Percentiles rank a stretch among this genome's conserved stretches.
Evolutionary conservation across 768 basidiomycete genomes (phyloP).

Genomic region (Trametes sanguinea): DNA sequence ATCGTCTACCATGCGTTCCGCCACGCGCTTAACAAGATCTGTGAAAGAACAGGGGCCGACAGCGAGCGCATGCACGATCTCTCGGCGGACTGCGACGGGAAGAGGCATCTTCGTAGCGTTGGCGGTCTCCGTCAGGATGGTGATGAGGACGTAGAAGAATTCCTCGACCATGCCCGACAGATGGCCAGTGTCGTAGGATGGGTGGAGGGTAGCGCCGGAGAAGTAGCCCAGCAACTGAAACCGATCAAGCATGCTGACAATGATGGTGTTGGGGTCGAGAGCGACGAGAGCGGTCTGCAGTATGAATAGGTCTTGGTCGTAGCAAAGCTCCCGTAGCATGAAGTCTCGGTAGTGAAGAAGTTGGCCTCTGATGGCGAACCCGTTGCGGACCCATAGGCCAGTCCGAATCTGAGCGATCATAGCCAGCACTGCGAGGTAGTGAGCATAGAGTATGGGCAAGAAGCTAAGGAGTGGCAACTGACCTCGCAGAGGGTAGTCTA

Average conservation of each 20-base stretch:
- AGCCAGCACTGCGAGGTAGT: conserved; percentile 57
- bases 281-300: conserved; percentile 83
- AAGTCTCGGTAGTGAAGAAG: conserved; percentile 95
- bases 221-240: conserved; percentile 85
- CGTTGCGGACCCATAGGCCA: conserved; percentile 97
- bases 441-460: conserved; percentile 1
- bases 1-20: conserved; percentile 87
- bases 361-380: conserved; percentile 93
- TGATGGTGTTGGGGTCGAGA: conserved; percentile 74
- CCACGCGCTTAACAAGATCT: conserved; percentile 87
- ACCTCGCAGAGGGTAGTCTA: conserved; percentile 93
- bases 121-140: conserved; percentile 80
- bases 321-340: conserved; percentile 92
- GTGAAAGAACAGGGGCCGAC: conserved; percentile 88
- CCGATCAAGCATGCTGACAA: conserved; percentile 87
- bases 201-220: conserved; percentile 58
- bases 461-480: conserved; percentile 30
- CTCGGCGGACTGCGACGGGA: conserved; percentile 66
- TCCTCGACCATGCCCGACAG: conserved; percentile 90
- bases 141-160: conserved; percentile 83
- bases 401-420: conserved; percentile 96
- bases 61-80: conserved; percentile 89
- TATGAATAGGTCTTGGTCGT: conserved; percentile 93
- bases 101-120: conserved; percentile 71
- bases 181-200: conserved; percentile 68